Conservation (phyloP, 495 filamentous ascomycete genomes). For the Penicillium alfredii region DNA sequence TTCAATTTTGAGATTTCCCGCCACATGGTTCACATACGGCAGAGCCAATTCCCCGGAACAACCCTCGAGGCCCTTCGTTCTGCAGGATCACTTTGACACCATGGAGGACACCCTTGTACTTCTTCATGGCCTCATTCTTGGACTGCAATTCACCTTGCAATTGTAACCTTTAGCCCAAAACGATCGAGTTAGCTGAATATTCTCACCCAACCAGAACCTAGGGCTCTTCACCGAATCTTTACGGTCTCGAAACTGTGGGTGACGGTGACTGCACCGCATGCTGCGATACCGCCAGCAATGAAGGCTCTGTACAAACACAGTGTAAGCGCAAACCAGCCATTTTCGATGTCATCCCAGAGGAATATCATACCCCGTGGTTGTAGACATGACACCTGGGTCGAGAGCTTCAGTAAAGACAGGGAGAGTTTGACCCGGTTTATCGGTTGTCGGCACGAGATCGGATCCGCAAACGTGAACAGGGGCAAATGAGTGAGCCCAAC, state of each 20-base stretch:
- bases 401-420: not conserved
- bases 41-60: conserved; percentile 84
- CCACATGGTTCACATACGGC: conserved; percentile 65
- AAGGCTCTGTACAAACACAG: conserved; percentile 51
- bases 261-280: conserved; percentile 94
- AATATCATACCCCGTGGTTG: conserved; percentile 45
- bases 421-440: conserved; percentile 6
- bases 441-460: conserved; percentile 17
- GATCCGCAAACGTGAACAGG: conserved; percentile 4
- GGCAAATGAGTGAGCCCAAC: not conserved
- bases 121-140: conserved; percentile 71
- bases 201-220: too few species aligned
- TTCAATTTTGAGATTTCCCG: too few species aligned
- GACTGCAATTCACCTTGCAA: conserved; percentile 91
- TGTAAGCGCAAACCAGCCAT: conserved; percentile 14
- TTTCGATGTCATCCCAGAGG: not conserved
- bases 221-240: conserved; percentile 98
- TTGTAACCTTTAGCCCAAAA: too few species aligned
- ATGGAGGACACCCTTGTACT: conserved; percentile 91
- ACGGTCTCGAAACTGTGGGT: conserved; percentile 98
- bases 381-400: conserved; percentile 37
- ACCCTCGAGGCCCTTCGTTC: conserved; percentile 81
- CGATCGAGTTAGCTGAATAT: too few species aligned
- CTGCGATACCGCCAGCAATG: conserved; percentile 91
- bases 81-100: conserved; percentile 83